Base-by-base conservation (phyloP, 2,329 filamentous ascomycete species). In the Daldinia sp. region DNA sequence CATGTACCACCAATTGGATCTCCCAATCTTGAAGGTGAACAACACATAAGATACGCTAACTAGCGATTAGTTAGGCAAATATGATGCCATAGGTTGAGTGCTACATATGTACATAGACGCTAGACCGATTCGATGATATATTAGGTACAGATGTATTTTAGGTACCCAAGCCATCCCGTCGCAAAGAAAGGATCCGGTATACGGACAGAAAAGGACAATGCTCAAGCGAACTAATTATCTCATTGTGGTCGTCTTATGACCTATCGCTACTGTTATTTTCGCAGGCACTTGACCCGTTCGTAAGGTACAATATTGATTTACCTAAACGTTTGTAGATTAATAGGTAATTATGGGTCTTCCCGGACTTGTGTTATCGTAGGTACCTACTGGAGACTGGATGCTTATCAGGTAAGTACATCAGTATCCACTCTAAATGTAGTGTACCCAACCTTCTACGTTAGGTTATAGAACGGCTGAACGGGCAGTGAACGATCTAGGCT, bases 41-140 rank as follows among this genome's bases (percentile, higher is more conserved):
- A 49, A 55, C 49, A 25, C 47, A 41, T 9, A 45, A 50, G 30
- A 27, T 41, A 21, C 35, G 17, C 50, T 41, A 62, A 48, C 61
- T 61, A 67, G 61, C 58, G 52, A 39, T 57, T 62, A 58, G 61
- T 57, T 60, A 45, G 55, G 57, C 47, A 51, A 64, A 61, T 41
- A 61, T 61, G 64, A 64, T 59, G 61, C 58, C 54, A 62, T 64
- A 39, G 48, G 34, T 48, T 55, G 50, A 37, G 60, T 58, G 49
- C 53, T 61, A n/a, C n/a, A n/a, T n/a, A n/a, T n/a, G n/a, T n/a
- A n/a, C n/a, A n/a, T n/a, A 53, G 57, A 45, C 43, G 19, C 54
- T 29, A 61, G 50, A 51, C 13, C 8, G 25, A 23, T 21, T 43
- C 34, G 8, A 13, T 52, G n/a, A n/a, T n/a, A n/a, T n/a, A n/a